Evolutionary conservation across 2,329 filamentous ascomycete species (phyloP), one percentile per base, ranked within the genome.

Genomic region (Alternaria incomplexa): DNA sequence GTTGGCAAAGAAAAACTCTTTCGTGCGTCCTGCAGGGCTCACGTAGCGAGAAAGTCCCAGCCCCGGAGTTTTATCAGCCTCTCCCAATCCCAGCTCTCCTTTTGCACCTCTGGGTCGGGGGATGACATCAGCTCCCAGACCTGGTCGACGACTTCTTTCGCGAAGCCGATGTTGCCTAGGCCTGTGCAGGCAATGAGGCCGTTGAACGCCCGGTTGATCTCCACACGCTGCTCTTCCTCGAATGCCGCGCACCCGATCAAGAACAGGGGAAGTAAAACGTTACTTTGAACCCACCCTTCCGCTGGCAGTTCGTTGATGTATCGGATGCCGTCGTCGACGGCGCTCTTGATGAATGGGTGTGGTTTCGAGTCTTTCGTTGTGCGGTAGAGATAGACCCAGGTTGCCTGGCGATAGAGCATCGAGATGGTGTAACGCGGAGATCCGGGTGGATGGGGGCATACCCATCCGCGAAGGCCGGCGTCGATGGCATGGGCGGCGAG

Each of bases 401-500:
- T 88, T 46, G 86, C 87, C 72, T 89, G 87, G 12, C 87, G 83
- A 73, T 89, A 89, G 6, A 89, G 79, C 76, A 89, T 85, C 1
- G 86, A 86, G 47, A 87, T 82, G 30, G 81, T 84, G 77, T 84
- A 87, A 58, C 87, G 86, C 6, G 85, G 81, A 6, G 84, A 83
- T 45, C 84, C 82, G 2, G 82, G 79, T 11, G 80, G 72, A 61
- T 88, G 85, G 0, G 81, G 82, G 3, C 92, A 92, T 23, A 86
- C 85, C 93, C 93, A 97, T 13, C 87, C 85, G 6, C 89, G 86
- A 56, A 97, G 90, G 6, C 87, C 89, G 13, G 86, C 86, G 68
- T 96, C 91, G 71, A 97, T 93, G 56, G 90, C 88, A 6, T 91
- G 89, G 0, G 92, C 93, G 48, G 88, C 87, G 71, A 89, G 90